Evolutionary conservation across 2,329 filamentous ascomycete genomes (phyloP), one percentile per base, ranked within the genome.

Genomic region (Apiospora aurea): DNA sequence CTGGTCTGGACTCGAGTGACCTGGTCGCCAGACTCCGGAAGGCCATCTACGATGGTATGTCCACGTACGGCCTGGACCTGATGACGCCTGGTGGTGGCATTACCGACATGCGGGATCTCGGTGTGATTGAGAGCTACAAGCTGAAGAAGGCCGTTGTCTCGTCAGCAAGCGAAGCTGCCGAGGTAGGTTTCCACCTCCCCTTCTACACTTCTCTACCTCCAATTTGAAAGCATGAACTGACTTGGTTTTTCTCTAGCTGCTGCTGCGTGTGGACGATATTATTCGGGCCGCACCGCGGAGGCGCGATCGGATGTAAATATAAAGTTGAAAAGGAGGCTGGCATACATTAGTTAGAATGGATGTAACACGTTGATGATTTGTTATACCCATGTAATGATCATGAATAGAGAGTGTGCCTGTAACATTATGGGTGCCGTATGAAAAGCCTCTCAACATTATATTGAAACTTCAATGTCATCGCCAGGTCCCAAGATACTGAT

Each of bases 111-210:
- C 90, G 96, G 70, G 94, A 99, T 78, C 82, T 97, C 67, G 96
- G 96, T 64, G 95, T 99, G 41, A 93, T 99, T 76, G 96, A 99
- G 86, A 97, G 94, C 83, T 98, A 98, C 88, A 99, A 99, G 88
- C 86, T 99, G 81, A 99, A 99, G 90, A 93, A 91, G 81, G 96
- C 96, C n/a, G 96, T 99, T 71, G 96, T 99, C 69, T 97, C 93
- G 70, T 97, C 95, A 74, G 96, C 96, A 29, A 97, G 94, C 72
- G 96, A 99, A 85, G 96, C 96, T 74, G 95, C 96, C 76, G 96
- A 99, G 89, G 94, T 97, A 87, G 86, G 91, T 82, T 26, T 46
- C 57, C 38, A 21, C 34, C 38, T 13, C 29, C n/a, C 13, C n/a
- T n/a, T n/a, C n/a, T n/a, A n/a, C n/a, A n/a, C n/a, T 21, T 16